phyloP scores from a whole-genome alignment of 148 eudicot genomes.

The Fallopia convolvulus region DNA sequence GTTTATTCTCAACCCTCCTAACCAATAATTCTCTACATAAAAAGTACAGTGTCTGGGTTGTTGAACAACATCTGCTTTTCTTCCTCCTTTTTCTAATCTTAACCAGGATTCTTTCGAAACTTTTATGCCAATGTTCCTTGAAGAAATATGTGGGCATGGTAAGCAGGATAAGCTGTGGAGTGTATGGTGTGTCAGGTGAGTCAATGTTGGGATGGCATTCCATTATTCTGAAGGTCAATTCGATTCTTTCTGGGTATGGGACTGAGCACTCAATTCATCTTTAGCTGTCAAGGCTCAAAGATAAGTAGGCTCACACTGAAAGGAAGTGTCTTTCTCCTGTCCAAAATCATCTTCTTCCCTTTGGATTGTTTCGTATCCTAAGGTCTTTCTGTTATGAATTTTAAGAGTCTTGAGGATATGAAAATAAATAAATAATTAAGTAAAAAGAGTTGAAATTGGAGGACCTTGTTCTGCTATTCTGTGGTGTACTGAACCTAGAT shows the following conservation, averaged over 20 bases:
- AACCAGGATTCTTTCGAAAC: not conserved
- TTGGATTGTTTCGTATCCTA: not conserved
- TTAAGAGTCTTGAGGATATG: not conserved
- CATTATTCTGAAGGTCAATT: not conserved
- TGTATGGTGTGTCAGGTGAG: not conserved
- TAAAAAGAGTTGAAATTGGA: not conserved
- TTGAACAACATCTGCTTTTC: not conserved
- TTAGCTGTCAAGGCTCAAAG: not conserved
- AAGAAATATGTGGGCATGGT: not conserved
- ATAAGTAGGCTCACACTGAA: not conserved
- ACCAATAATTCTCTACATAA: not conserved
- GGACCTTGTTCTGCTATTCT: conserved; percentile 7
- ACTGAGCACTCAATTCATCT: not conserved
- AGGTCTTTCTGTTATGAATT: not conserved
- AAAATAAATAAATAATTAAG: not conserved
- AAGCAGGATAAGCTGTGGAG: not conserved
- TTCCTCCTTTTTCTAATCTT: not conserved
- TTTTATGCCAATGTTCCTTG: not conserved
- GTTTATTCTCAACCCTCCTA: not conserved
- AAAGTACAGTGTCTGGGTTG: not conserved
- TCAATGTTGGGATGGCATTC: not conserved
- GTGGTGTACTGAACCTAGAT: not conserved
- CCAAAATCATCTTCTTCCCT: not conserved
- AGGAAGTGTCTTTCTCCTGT: not conserved
- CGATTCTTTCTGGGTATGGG: not conserved